Evolutionary conservation across 176 grass and related monocot genomes (phyloP), one percentile per base, ranked within the genome.

Genomic region (Carex parvula): DNA sequence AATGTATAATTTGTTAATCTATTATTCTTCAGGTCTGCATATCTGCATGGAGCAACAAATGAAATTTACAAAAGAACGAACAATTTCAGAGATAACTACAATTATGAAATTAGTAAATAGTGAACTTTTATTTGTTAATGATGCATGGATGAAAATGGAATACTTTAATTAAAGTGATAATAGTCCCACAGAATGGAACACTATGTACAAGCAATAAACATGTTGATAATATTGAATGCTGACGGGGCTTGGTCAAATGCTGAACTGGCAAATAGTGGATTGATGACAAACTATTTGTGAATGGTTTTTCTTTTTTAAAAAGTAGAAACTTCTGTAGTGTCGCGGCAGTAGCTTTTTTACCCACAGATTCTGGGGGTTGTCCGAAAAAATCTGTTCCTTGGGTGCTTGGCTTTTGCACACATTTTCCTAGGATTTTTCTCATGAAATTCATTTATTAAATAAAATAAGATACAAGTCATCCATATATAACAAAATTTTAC

Each of bases 11-110:
- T 95, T 39, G 95, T 98, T 76, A 92, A 84, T 13, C 95, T 85
- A 86, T 95, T 98, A 80, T 98, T 98, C 87, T 98, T 98, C 86
- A 98, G 87, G 87, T 98, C 95, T 81, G 95, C 92, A 29, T 98
- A 98, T 86, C 95, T 98, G 85, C 79, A 85, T 82, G 30, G 82
- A 89, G 57, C 41, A 66, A 70, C 39, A 54, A 46, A 75, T 50
- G 42, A 29, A 53, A 22, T 46, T 73, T 42, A 53, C 3, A 52
- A 20, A 26, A 29, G 26, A 46, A 75, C 10, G 44, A 30, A 53
- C 71, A 53, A 12, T 20, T 75, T 75, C n/a, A 75, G 5, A 75
- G 71, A 46, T n/a, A n/a, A 62, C 0, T n/a, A 54, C 42, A 53
- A 74, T 52, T 24, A 52, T 74, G 10, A 52, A 52, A 53, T 14